Percentiles rank a stretch among this genome's conserved stretches.
These are phyloP conservation scores for Penicillium paradoxum DNA, from an alignment of 495 filamentous ascomycete genomes.

Conservation along the genomic window DNA sequence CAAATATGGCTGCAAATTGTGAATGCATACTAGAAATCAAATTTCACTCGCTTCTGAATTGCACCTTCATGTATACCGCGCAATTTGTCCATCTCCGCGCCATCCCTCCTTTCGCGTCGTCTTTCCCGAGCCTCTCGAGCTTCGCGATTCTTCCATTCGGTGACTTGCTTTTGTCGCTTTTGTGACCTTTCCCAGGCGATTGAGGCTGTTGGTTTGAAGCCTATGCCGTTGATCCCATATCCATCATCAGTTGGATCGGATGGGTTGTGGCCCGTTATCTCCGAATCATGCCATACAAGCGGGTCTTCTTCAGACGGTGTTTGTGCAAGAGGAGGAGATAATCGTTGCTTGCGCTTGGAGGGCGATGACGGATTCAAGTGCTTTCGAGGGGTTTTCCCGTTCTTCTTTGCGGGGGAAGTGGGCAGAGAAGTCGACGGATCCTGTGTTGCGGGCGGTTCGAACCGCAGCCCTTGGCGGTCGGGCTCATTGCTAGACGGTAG, in stretches of 20 bases:
- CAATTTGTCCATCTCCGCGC: constrained; percentile 28
- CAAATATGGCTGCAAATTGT: neutral
- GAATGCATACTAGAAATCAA: constrained; percentile 24
- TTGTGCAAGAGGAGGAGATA: constrained; percentile 47
- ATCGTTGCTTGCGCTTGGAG: constrained; percentile 29
- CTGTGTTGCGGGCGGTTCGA: constrained; percentile 3
- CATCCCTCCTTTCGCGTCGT: constrained; percentile 58
- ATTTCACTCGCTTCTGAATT: constrained; percentile 44
- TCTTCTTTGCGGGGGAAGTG: constrained; percentile 18
- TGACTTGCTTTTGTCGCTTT: constrained; percentile 73
- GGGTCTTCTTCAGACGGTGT: constrained; percentile 35
- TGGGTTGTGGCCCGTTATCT: constrained; percentile 78
- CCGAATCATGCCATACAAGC: constrained; percentile 76
- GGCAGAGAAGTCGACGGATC: neutral
- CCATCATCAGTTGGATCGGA: constrained; percentile 71
- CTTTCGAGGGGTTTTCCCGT: constrained; percentile 20
- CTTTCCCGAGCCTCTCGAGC: constrained; percentile 75
- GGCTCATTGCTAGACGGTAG: constrained; percentile 9
- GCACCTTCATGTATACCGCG: constrained; percentile 29
- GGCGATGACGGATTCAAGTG: constrained; percentile 19
- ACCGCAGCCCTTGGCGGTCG: constrained; percentile 3
- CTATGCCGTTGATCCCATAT: constrained; percentile 82
- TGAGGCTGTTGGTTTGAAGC: constrained; percentile 82
- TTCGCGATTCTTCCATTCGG: constrained; percentile 78
- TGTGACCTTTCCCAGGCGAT: constrained; percentile 72